These are phyloP conservation scores for Pterocarpus santalinus DNA, from an alignment of 306 rosid genomes.

Conservation along the genomic window DNA sequence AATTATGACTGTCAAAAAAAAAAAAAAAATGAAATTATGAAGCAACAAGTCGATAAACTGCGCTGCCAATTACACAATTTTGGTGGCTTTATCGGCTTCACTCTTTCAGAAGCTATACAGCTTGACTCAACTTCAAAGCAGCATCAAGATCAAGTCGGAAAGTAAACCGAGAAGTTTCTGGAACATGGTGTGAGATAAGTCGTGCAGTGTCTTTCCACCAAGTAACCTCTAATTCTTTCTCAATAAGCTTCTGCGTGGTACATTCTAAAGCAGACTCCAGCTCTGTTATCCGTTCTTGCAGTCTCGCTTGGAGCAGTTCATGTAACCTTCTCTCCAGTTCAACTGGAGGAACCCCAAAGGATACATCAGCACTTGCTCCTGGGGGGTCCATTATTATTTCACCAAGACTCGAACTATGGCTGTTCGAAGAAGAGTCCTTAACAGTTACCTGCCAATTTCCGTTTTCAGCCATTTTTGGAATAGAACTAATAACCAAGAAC, in stretches of 20 bases:
- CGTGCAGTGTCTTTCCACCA: slow-evolving; percentile 84
- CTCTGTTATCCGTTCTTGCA: slow-evolving; percentile 75
- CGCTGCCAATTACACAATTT: slow-evolving; percentile 18
- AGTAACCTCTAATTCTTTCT: slow-evolving; percentile 73
- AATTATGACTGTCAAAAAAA: slow-evolving; percentile 24
- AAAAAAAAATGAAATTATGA: neutral
- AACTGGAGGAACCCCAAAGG: slow-evolving; percentile 68
- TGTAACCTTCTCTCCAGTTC: slow-evolving; percentile 86
- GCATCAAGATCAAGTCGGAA: slow-evolving; percentile 59
- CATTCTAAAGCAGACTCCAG: slow-evolving; percentile 77
- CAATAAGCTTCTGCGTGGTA: slow-evolving; percentile 57
- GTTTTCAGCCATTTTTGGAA: slow-evolving; percentile 46
- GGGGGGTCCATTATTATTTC: slow-evolving; percentile 66
- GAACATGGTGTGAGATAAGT: slow-evolving; percentile 59
- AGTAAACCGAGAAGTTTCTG: slow-evolving; percentile 60
- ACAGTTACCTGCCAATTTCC: slow-evolving; percentile 58
- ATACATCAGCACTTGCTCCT: slow-evolving; percentile 55
- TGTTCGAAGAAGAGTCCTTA: slow-evolving; percentile 44
- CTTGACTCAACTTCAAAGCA: slow-evolving; percentile 48
- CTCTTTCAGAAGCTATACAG: slow-evolving; percentile 46
- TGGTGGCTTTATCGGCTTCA: slow-evolving; percentile 25
- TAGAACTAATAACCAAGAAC: slow-evolving; percentile 24
- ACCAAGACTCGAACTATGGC: slow-evolving; percentile 50
- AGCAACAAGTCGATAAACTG: slow-evolving; percentile 23
- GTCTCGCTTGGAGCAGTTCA: slow-evolving; percentile 76